phyloP scores from a whole-genome alignment of 306 rosid species.

The Acacia melanoxylon region DNA sequence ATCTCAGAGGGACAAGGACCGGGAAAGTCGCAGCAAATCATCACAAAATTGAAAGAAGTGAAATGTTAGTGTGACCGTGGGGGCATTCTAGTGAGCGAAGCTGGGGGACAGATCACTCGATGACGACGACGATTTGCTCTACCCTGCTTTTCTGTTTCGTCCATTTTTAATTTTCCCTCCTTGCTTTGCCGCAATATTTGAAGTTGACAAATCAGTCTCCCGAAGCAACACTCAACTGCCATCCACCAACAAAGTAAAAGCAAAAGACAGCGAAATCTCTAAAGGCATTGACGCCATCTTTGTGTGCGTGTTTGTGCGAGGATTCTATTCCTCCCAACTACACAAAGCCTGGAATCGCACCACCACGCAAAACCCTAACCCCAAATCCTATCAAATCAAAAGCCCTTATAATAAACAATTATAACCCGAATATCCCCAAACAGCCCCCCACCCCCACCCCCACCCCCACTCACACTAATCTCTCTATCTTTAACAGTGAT shows the following conservation, averaged over 20 bases:
- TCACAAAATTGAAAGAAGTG: neutral
- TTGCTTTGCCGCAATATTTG: neutral
- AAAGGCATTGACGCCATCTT: conserved; percentile 18
- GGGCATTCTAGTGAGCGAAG: neutral
- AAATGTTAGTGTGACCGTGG: neutral
- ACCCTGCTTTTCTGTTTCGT: neutral
- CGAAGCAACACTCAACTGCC: neutral
- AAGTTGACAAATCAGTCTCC: neutral
- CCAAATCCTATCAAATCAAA: conserved; percentile 10
- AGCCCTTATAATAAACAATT: conserved; percentile 17
- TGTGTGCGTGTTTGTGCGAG: neutral
- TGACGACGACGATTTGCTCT: neutral
- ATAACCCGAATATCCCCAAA: conserved; percentile 43
- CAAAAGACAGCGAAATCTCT: neutral
- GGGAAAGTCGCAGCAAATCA: neutral
- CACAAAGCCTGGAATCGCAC: conserved; percentile 26
- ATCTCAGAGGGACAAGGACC: neutral
- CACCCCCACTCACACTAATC: conserved; percentile 32
- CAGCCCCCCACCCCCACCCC: neutral
- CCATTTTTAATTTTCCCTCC: neutral
- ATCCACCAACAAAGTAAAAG: neutral
- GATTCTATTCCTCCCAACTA: neutral
- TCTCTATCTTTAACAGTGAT: conserved; percentile 52
- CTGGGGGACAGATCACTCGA: neutral
- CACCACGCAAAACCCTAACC: conserved; percentile 24